Evolutionary conservation across 768 basidiomycete species (phyloP).

Genomic region (Agrocybe chaxingu): DNA sequence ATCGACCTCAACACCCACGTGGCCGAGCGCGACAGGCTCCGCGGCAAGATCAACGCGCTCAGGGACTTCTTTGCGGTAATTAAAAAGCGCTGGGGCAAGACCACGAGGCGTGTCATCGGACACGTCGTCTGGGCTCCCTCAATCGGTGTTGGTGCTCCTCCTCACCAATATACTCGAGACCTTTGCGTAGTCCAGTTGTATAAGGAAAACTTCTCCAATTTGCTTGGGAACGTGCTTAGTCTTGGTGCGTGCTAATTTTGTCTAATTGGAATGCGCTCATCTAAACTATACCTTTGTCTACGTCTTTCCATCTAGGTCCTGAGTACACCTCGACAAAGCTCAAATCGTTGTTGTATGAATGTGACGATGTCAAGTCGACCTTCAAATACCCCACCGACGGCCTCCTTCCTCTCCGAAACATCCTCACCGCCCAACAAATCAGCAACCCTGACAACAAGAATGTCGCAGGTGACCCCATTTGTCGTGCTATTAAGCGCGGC

Average conservation of each 20-base stretch:
- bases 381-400: constrained; percentile 30
- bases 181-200: constrained; percentile 6
- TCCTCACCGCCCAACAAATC: constrained; percentile 29
- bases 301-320: constrained; percentile 19
- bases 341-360: constrained; percentile 14
- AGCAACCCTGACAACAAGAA: constrained; percentile 18
- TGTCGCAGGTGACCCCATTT: constrained; percentile 20
- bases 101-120: constrained; percentile 33
- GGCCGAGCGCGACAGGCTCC: constrained; percentile 16
- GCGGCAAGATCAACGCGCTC: constrained; percentile 23
- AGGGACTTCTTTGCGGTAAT: constrained; percentile 29
- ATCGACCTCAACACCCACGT: constrained; percentile 14
- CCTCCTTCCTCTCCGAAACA: constrained; percentile 26
- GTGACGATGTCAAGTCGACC: constrained; percentile 12
- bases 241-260: constrained; percentile 30
- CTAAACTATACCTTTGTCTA: constrained; percentile 13
- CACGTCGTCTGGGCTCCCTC: constrained; percentile 35
- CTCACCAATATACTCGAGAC: constrained; percentile 25
- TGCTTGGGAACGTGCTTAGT: constrained; percentile 30
- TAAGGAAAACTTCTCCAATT: background rate
- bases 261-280: constrained; percentile 20
- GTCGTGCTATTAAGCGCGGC: constrained; percentile 34
- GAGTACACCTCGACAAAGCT: constrained; percentile 19
- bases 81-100: constrained; percentile 28
- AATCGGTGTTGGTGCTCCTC: constrained; percentile 22